Percentiles rank a stretch among this genome's conserved stretches.
These are phyloP conservation scores for Plasmodium inui DNA, from an alignment of 169 alveolate genomes.

Conservation along the genomic window DNA sequence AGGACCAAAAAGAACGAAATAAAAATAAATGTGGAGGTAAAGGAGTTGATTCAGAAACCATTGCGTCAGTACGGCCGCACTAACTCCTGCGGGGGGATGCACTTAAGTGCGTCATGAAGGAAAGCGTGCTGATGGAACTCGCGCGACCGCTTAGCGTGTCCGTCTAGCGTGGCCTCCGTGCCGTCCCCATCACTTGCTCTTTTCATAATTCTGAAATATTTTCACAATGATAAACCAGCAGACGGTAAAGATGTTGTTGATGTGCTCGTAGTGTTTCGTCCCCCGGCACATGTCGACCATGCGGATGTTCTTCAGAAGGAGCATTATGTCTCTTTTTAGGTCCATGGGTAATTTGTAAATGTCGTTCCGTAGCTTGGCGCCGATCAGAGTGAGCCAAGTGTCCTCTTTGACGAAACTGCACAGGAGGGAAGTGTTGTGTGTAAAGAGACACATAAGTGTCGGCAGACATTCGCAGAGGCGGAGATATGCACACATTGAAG, in stretches of 20 bases:
- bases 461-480: not conserved
- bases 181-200: slow-evolving; percentile 11
- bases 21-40: not conserved
- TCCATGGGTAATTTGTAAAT: slow-evolving; percentile 75
- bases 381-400: slow-evolving; percentile 55
- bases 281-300: slow-evolving; percentile 36
- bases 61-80: not conserved
- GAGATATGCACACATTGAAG: not conserved
- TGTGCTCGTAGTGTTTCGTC: slow-evolving; percentile 51
- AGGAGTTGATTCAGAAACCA: not conserved
- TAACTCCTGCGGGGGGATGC: not conserved
- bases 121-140: not conserved
- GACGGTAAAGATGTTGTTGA: slow-evolving; percentile 64
- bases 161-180: not conserved
- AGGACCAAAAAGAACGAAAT: not conserved
- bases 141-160: not conserved
- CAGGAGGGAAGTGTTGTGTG: not conserved
- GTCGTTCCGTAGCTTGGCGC: slow-evolving; percentile 47
- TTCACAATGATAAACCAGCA: slow-evolving; percentile 75
- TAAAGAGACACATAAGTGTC: not conserved
- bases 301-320: slow-evolving; percentile 65
- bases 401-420: slow-evolving; percentile 46
- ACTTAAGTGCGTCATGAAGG: not conserved
- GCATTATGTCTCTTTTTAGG: slow-evolving; percentile 66
- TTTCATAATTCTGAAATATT: slow-evolving; percentile 74